These are phyloP conservation scores for Lachnellula occidentalis DNA, from an alignment of 2,329 filamentous ascomycete genomes.

Conservation along the genomic window DNA sequence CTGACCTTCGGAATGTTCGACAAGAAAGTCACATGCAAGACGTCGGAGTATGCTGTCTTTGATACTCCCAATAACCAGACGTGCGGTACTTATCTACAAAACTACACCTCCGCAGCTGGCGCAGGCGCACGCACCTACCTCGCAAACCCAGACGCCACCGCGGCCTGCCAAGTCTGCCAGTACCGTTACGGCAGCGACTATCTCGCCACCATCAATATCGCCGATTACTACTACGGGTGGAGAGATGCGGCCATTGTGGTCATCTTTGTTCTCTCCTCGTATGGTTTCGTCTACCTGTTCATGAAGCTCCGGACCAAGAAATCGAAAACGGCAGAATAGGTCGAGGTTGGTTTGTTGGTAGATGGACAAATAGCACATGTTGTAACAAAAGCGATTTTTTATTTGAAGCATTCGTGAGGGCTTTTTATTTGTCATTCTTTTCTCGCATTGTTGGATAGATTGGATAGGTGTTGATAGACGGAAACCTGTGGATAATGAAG, in stretches of 20 bases:
- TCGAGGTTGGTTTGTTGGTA: no score
- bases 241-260: constrained; percentile 51
- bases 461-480: no score
- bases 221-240: constrained; percentile 60
- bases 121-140: constrained; percentile 46
- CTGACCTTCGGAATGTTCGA: constrained; percentile 48
- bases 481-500: no score
- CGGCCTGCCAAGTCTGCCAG: constrained; percentile 54
- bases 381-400: no score
- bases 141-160: constrained; percentile 52
- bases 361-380: no score
- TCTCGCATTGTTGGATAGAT: no score
- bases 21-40: constrained; percentile 40
- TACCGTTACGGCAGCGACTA: constrained; percentile 57
- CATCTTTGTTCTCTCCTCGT: constrained; percentile 38
- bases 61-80: constrained; percentile 40
- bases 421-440: no score
- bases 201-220: constrained; percentile 52
- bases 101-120: constrained; percentile 45
- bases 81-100: constrained; percentile 51
- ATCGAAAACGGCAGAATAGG: constrained; percentile 37
- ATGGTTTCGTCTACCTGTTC: constrained; percentile 40
- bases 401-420: no score
- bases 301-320: constrained; percentile 45
- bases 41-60: constrained; percentile 44